These are phyloP conservation scores for Metarhizium robertsii DNA, from an alignment of 2,329 filamentous ascomycete genomes.

Conservation along the genomic window DNA sequence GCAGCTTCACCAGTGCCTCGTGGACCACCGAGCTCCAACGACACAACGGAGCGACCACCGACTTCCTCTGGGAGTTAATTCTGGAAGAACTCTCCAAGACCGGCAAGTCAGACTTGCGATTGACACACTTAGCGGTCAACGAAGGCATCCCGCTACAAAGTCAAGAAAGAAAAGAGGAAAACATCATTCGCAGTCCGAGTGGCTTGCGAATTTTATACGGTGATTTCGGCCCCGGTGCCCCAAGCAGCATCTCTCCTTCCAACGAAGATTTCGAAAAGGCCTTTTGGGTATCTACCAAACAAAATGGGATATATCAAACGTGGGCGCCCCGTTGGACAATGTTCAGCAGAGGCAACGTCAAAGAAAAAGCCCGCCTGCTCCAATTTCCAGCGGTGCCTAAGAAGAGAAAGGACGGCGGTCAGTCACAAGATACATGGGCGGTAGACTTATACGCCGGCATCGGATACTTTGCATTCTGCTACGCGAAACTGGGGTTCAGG, in stretches of 20 bases:
- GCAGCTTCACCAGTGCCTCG: conserved; percentile 37
- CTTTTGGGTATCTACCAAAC: conserved; percentile 70
- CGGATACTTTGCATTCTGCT: conserved; percentile 87
- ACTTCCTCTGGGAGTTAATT: conserved; percentile 39
- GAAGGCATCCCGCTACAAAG: conserved; percentile 47
- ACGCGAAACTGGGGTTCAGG: conserved; percentile 59
- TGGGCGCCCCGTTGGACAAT: conserved; percentile 91
- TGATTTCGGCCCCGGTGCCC: conserved; percentile 54
- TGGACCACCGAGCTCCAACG: conserved; percentile 31
- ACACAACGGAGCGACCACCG: conserved; percentile 13
- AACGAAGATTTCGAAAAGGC: conserved; percentile 51
- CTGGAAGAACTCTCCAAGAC: conserved; percentile 34
- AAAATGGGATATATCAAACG: conserved; percentile 71
- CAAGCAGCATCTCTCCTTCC: conserved; percentile 18
- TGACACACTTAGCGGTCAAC: conserved; percentile 53
- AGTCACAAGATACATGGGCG: conserved; percentile 32
- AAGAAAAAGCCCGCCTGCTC: conserved; percentile 74
- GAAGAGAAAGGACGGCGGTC: background rate
- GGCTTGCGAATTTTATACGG: conserved; percentile 63
- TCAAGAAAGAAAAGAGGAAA: conserved; percentile 35
- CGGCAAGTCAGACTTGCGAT: conserved; percentile 24
- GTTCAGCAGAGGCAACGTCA: conserved; percentile 87
- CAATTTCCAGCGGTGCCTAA: conserved; percentile 24
- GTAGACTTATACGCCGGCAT: conserved; percentile 89
- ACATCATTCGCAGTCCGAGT: conserved; percentile 64